These are phyloP conservation scores for Sclerotinia subarctica DNA, from an alignment of 2,329 filamentous ascomycete species.

Conservation along the genomic window DNA sequence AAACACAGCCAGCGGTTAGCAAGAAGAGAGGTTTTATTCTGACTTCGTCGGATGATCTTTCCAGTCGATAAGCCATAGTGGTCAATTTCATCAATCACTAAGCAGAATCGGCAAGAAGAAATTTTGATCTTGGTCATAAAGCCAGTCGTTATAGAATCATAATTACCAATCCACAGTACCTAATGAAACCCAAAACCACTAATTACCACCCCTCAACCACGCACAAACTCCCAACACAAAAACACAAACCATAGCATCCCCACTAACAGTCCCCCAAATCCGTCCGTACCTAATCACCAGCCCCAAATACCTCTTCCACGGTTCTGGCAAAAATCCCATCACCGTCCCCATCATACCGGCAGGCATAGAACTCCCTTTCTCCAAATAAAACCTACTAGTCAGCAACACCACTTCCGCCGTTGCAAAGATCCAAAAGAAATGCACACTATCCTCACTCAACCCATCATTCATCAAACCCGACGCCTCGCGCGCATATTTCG, in stretches of 20 bases:
- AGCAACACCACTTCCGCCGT: slow-evolving; percentile 72
- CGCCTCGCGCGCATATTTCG: slow-evolving; percentile 47
- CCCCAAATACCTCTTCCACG: slow-evolving; percentile 59
- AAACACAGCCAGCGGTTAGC: background rate
- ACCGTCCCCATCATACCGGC: slow-evolving; percentile 62
- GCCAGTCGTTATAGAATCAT: background rate
- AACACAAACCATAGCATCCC: slow-evolving; percentile 71
- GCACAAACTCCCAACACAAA: slow-evolving; percentile 60
- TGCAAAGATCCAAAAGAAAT: slow-evolving; percentile 78
- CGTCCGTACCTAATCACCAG: slow-evolving; percentile 63
- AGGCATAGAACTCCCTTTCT: slow-evolving; percentile 55
- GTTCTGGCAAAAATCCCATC: slow-evolving; percentile 62
- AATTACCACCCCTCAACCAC: slow-evolving; percentile 31
- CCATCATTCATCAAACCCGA: slow-evolving; percentile 18
- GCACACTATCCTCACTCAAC: slow-evolving; percentile 43
- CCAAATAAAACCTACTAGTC: slow-evolving; percentile 67
- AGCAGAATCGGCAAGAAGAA: background rate
- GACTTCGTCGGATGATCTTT: background rate
- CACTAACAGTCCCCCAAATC: slow-evolving; percentile 68
- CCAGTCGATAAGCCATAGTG: background rate
- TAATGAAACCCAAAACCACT: background rate
- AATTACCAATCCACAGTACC: background rate
- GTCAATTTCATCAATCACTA: background rate
- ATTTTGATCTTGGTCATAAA: background rate
- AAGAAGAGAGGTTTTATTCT: background rate